Evolutionary conservation across 2,329 filamentous ascomycete genomes (phyloP).

Genomic region (Alternaria sp.): DNA sequence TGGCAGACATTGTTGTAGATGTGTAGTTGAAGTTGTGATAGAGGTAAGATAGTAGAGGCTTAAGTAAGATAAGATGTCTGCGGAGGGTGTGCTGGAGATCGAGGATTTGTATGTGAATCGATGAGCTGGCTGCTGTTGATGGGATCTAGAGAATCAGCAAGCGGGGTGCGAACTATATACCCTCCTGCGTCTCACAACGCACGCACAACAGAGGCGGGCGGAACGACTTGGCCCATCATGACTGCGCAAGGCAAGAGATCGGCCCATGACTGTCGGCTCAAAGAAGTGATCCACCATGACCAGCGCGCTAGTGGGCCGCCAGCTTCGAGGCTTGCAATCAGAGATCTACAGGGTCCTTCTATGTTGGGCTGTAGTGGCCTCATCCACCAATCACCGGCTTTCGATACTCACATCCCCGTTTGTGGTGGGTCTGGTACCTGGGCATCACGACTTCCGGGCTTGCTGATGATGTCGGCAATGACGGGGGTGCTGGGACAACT

Average conservation of each 20-base stretch:
- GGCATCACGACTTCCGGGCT: conserved; percentile 3
- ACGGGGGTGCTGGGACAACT: conserved; percentile 15
- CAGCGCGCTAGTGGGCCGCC: background rate
- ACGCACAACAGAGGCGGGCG: conserved; percentile 8
- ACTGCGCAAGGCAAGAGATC: conserved; percentile 33
- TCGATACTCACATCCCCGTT: conserved; percentile 21
- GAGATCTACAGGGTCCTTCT: conserved; percentile 45
- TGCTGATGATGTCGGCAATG: conserved; percentile 25
- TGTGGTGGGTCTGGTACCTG: background rate
- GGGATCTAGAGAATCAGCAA: conserved; percentile 2
- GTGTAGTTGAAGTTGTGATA: background rate
- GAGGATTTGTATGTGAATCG: conserved; percentile 5
- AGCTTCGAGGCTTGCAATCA: conserved; percentile 25
- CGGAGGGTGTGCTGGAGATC: conserved; percentile 6
- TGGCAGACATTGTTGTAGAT: conserved; percentile 27
- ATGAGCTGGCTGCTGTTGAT: background rate
- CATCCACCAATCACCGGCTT: conserved; percentile 13
- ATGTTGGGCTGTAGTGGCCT: background rate
- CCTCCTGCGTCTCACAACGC: conserved; percentile 15
- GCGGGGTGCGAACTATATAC: conserved; percentile 37
- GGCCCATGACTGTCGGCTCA: conserved; percentile 24
- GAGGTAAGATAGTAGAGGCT: background rate
- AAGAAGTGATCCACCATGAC: conserved; percentile 25
- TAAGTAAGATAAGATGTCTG: background rate
- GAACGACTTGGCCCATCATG: conserved; percentile 16